Evolutionary conservation across 73 alveolate species (phyloP), one percentile per base, ranked within the genome.

Genomic region (Diophrys sp.): DNA sequence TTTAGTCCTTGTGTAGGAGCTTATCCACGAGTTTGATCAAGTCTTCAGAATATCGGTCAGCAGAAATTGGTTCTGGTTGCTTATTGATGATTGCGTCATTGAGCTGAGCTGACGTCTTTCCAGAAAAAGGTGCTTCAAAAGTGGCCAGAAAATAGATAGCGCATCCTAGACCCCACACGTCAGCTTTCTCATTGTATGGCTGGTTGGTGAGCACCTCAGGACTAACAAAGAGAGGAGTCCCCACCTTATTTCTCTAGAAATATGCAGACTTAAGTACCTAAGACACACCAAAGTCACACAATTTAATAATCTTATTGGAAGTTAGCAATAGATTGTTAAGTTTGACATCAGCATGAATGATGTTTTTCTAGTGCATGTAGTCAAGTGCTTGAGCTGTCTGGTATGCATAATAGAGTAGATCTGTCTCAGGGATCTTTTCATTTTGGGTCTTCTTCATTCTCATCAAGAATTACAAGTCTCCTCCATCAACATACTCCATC

Each of bases 301-400:
- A 71, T 66, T 84, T 85, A 24, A 89, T 76, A 54, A 71, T 77
- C 70, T 33, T 73, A 56, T 85, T 27, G 44, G 34, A 23, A 30
- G 56, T 74, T 1, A 77, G 56, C 25, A 77, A 33, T 5, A 77
- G 11, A 73, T 89, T 89, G 57, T 78, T 88, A 14, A 70, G 75
- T 81, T 89, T 89, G 25, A 89, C 33, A 73, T 89, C 96, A 34
- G 85, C 31, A 71, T 89, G 96, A 53, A 54, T 72, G 2, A 78
- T 54, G 24, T 84, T 84, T 5, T 73, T 73, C 14, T 76, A 23
- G 30, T 78, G 83, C 0, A 84, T 70, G 54, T 73, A 54, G 0
- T 2, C n/a, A 23, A 73, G n/a, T 23, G 71, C 81, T 73, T 44
- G 14, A 54, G 70, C 54, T 26, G 53, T 5, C 29, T 73, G 72